Evolutionary conservation across 1,284 basidiomycete genomes (phyloP).

Genomic region (Moniliella sp.): DNA sequence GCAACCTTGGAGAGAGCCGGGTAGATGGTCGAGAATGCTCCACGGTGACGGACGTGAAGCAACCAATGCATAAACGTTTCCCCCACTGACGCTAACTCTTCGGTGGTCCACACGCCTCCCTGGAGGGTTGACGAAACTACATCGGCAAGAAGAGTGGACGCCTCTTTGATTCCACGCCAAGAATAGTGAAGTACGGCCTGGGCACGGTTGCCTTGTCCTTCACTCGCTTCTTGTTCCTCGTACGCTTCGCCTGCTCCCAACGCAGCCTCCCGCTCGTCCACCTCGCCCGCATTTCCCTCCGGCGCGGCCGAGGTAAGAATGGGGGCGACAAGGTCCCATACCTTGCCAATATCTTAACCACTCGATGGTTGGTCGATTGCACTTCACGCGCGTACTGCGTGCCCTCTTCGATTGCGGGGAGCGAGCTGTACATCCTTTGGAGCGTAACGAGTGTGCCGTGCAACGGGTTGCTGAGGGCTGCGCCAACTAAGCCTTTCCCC

Average conservation of each 20-base stretch:
- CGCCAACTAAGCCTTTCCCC: slow-evolving; percentile 12
- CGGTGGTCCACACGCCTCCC: slow-evolving; percentile 4
- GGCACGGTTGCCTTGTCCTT: slow-evolving; percentile 16
- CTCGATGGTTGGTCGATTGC: slow-evolving; percentile 10
- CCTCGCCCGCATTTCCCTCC: slow-evolving; percentile 10
- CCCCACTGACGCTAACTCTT: slow-evolving; percentile 15
- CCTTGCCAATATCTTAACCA: slow-evolving; percentile 13
- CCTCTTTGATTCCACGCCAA: slow-evolving; percentile 35
- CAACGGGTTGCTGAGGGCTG: slow-evolving; percentile 19
- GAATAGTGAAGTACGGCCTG: slow-evolving; percentile 32
- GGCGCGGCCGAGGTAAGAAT: slow-evolving; percentile 31
- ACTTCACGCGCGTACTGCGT: slow-evolving; percentile 5
- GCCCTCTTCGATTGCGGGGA: slow-evolving; percentile 3
- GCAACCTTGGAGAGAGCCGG: slow-evolving; percentile 27
- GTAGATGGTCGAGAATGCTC: slow-evolving; percentile 32
- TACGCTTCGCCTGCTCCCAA: slow-evolving; percentile 7
- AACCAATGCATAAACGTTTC: slow-evolving; percentile 33
- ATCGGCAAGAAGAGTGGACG: slow-evolving; percentile 23
- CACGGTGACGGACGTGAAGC: slow-evolving; percentile 30
- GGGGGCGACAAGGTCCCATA: slow-evolving; percentile 25
- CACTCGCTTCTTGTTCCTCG: slow-evolving; percentile 11
- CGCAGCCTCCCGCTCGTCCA: slow-evolving; percentile 1
- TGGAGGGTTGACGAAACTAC: no score
- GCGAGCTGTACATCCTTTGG: slow-evolving; percentile 18
- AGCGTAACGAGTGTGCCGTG: slow-evolving; percentile 32